Conservation (phyloP, 352 stramenopile species). For the Phytophthora niederhauseri region DNA sequence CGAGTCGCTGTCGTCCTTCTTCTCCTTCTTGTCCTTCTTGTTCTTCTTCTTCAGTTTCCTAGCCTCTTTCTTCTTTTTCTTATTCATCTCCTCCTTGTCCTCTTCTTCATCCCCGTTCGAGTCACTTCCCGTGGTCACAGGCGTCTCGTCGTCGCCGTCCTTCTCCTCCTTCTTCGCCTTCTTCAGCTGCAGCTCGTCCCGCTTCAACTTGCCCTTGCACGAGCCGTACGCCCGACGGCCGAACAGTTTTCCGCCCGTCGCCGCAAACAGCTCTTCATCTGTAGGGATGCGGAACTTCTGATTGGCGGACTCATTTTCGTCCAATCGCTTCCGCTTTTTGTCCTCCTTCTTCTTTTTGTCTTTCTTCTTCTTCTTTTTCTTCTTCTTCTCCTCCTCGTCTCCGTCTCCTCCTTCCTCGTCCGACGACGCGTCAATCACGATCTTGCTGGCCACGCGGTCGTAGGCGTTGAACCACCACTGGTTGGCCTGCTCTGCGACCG, state of each 20-base stretch:
- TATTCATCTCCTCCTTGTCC: constrained; percentile 12
- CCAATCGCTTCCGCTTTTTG: constrained; percentile 16
- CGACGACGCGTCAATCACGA: constrained; percentile 75
- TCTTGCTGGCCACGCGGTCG: constrained; percentile 88
- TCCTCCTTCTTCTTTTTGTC: constrained; percentile 45
- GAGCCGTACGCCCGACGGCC: constrained; percentile 93
- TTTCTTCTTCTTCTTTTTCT: constrained; percentile 39
- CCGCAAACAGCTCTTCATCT: constrained; percentile 96
- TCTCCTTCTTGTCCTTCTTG: constrained; percentile 27
- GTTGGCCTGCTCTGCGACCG: constrained; percentile 68
- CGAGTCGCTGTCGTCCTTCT: constrained; percentile 5
- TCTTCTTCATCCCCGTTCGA: constrained; percentile 26
- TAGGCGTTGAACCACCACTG: constrained; percentile 93
- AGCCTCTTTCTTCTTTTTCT: constrained; percentile 18
- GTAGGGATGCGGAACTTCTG: constrained; percentile 82
- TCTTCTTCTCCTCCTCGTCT: constrained; percentile 57
- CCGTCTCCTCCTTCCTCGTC: constrained; percentile 50
- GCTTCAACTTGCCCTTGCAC: constrained; percentile 88
- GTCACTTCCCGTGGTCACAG: constrained; percentile 21
- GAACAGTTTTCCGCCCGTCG: constrained; percentile 96
- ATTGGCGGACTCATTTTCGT: constrained; percentile 26
- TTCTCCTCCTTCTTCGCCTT: constrained; percentile 39
- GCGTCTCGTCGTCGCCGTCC: constrained; percentile 25
- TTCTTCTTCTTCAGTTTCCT: constrained; percentile 29
- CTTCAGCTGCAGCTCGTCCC: constrained; percentile 66